A percentile compares a stretch with the other conserved stretches of the same genome.
phyloP scores from a whole-genome alignment of 805 yeast species.

The Teunomyces pallodes region DNA sequence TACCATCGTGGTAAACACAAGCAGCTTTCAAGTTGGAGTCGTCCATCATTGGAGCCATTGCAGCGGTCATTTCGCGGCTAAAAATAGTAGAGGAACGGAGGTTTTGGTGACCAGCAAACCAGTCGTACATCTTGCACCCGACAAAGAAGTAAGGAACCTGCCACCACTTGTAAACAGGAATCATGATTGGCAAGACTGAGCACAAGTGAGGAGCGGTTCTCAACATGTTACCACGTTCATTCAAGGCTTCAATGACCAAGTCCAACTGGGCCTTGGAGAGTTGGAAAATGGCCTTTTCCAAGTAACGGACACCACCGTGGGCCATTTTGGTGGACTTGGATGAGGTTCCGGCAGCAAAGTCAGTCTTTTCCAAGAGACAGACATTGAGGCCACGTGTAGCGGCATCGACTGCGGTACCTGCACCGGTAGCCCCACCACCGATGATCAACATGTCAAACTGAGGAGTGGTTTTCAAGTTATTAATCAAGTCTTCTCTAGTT shows the following conservation, averaged over 20 bases:
- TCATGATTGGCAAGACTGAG: conserved; percentile 83
- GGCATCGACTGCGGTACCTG: conserved; percentile 92
- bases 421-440: conserved; percentile 97
- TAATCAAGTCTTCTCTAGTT: conserved; percentile 50
- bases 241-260: conserved; percentile 83
- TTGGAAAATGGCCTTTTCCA: conserved; percentile 93
- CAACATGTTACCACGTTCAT: conserved; percentile 82
- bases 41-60: conserved; percentile 84
- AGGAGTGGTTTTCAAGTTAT: conserved; percentile 39
- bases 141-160: conserved; percentile 90
- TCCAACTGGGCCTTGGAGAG: conserved; percentile 86
- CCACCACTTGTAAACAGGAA: conserved; percentile 96
- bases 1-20: conserved; percentile 91
- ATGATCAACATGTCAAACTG: conserved; percentile 79
- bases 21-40: conserved; percentile 79
- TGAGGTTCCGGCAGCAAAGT: conserved; percentile 90
- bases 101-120: conserved; percentile 88
- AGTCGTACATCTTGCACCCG: conserved; percentile 88
- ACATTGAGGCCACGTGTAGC: conserved; percentile 87
- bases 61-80: conserved; percentile 61
- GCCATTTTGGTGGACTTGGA: conserved; percentile 95
- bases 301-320: conserved; percentile 94
- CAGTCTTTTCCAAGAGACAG: conserved; percentile 80
- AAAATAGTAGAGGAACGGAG: conserved; percentile 74
- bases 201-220: conserved; percentile 91